Base-by-base conservation (phyloP, 805 yeast species). In the Dipodascus albidus region DNA sequence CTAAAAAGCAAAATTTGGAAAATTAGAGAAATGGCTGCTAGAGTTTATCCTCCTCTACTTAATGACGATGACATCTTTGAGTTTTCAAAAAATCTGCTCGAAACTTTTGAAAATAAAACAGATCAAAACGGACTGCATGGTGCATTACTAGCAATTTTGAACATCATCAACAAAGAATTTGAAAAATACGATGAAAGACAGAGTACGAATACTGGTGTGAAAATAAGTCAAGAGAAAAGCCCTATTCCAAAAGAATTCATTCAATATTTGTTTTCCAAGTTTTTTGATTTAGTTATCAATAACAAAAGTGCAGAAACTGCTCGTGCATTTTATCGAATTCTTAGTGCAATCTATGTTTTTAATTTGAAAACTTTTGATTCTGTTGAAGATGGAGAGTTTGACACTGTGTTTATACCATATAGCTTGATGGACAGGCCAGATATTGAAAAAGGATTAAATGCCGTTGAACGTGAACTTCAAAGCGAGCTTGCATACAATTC, bases 1-100 rank as follows among this genome's bases (percentile, higher is more conserved):
- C 68, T 90, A 27, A 70, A 70, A 0, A 77, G 80, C 55, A 67
- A 67, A 47, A 71, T 75, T 53, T 91, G 96, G 96, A 88, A 88
- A 60, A 76, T 93, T 6, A 76, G 99, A 57, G 96, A 90, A 62
- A 78, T 87, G 79, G 85, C 96, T 0, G 87, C 96, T 0, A 74
- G 82, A 62, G 78, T 88, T 2, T 61, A 87, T 1, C 78, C 83
- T 0, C 68, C 82, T 0, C 65, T 83, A 50, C 64, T 78, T 14
- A 56, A 69, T 6, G 59, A 62, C 1, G 70, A 67, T 1, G 63
- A 68, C 6, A 60, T 68, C 1, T 54, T 60, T 1, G 58, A 58
- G 2, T 72, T 72, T 33, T 61, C 73, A 3, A 31, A 50, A 2
- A 35, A 53, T 0, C 58, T 76, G 6, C 44, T 38, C 3, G 20